These are phyloP conservation scores for Paramarasmius palmivorus DNA, from an alignment of 1,284 basidiomycete genomes.

Conservation along the genomic window DNA sequence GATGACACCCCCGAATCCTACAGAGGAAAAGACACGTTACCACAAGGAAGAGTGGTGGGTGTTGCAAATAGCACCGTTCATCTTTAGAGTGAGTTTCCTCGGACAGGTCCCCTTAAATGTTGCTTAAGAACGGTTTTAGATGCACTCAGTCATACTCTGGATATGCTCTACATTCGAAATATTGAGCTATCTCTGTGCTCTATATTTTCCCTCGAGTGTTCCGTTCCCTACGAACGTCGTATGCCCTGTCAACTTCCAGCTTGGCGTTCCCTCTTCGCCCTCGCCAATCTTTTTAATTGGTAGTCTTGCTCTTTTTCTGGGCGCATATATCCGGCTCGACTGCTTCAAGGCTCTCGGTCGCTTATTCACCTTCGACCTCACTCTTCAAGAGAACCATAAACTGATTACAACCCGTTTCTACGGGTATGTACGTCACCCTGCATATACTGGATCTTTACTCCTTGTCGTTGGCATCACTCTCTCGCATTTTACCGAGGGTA, in stretches of 20 bases:
- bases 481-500: slow-evolving; percentile 44
- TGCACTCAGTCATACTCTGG: slow-evolving; percentile 53
- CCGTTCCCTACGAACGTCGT: slow-evolving; percentile 28
- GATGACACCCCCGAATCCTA: slow-evolving; percentile 61
- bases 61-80: slow-evolving; percentile 55
- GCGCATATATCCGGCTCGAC: slow-evolving; percentile 45
- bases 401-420: slow-evolving; percentile 18
- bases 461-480: slow-evolving; percentile 15
- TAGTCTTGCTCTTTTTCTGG: slow-evolving; percentile 45
- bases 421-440: slow-evolving; percentile 17
- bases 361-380: slow-evolving; percentile 20
- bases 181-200: slow-evolving; percentile 41
- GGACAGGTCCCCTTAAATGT: background rate
- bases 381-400: slow-evolving; percentile 16
- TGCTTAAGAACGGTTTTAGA: slow-evolving; percentile 31
- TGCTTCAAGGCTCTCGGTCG: slow-evolving; percentile 18
- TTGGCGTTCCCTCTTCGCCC: slow-evolving; percentile 40
- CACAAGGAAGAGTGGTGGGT: slow-evolving; percentile 54
- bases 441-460: slow-evolving; percentile 19
- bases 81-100: slow-evolving; percentile 48
- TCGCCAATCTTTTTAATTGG: slow-evolving; percentile 54
- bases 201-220: slow-evolving; percentile 30
- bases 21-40: slow-evolving; percentile 50
- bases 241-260: slow-evolving; percentile 31
- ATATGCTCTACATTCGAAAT: slow-evolving; percentile 50